Conservation (phyloP, 441 rosid species). For the Syzygium malaccense region DNA sequence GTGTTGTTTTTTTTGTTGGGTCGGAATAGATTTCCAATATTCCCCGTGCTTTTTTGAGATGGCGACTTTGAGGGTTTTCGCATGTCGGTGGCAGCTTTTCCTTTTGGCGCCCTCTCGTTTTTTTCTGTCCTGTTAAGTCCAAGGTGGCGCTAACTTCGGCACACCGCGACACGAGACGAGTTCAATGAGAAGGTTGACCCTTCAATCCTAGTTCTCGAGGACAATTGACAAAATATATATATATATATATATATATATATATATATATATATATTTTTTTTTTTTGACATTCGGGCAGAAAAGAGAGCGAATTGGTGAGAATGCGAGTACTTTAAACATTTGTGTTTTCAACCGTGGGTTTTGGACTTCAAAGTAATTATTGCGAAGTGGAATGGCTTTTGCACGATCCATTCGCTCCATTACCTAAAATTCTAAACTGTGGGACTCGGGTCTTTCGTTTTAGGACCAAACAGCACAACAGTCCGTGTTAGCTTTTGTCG, state of each 20-base stretch:
- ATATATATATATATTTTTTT: too few species aligned
- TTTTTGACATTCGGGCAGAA: not conserved
- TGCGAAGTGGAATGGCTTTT: not conserved
- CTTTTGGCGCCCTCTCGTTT: too few species aligned
- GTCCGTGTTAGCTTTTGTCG: not conserved
- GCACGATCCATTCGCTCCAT: not conserved
- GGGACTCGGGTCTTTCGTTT: not conserved
- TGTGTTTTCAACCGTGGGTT: not conserved
- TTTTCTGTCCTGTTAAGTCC: not conserved
- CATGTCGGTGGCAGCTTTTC: not conserved
- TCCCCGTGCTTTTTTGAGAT: not conserved
- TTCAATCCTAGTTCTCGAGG: not conserved
- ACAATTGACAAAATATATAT: not conserved
- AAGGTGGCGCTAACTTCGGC: not conserved
- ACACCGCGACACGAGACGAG: not conserved
- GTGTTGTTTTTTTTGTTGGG: too few species aligned
- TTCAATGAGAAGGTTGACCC: accelerated
- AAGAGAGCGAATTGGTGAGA: not conserved
- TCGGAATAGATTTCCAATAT: too few species aligned
- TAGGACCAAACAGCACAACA: not conserved
- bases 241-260: too few species aligned
- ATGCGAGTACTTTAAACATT: not conserved
- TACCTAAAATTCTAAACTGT: not conserved
- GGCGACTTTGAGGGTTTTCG: not conserved
- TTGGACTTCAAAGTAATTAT: not conserved